phyloP scores from a whole-genome alignment of 371 early-diverging fungal genomes.

The Apophysomyces ossiformis region DNA sequence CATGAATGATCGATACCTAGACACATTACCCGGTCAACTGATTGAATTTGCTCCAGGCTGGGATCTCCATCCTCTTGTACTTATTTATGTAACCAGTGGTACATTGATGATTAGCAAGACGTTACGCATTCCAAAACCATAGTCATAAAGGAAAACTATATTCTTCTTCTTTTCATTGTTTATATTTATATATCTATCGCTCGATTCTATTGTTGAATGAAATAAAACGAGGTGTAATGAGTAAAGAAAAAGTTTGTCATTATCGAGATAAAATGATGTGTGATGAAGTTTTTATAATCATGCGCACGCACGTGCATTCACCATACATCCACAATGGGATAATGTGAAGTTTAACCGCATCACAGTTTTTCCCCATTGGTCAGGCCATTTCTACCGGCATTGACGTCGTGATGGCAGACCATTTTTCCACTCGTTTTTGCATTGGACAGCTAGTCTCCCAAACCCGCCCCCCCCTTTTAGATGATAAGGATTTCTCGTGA shows the following conservation, averaged over 20 bases:
- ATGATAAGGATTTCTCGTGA: too few relatives aligned
- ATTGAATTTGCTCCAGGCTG: constrained; percentile 45
- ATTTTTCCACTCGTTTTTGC: too few relatives aligned
- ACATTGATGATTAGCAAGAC: constrained; percentile 82
- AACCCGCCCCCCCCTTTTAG: too few relatives aligned
- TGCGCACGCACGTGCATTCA: neutral
- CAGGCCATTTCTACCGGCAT: too few relatives aligned
- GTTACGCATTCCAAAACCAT: constrained; percentile 70
- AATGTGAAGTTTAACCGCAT: neutral
- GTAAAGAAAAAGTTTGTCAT: too few relatives aligned
- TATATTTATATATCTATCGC: constrained; percentile 5
- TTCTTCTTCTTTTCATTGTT: constrained; percentile 5
- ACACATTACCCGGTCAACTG: constrained; percentile 51
- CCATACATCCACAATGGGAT: neutral
- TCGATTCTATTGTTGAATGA: constrained; percentile 2
- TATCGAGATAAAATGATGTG: too few relatives aligned
- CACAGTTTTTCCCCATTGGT: too few relatives aligned
- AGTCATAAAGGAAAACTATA: neutral
- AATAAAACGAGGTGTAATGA: neutral
- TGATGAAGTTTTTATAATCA: neutral
- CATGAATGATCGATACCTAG: constrained; percentile 53
- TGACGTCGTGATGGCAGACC: too few relatives aligned
- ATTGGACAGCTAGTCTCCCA: too few relatives aligned
- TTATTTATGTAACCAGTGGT: constrained; percentile 80
- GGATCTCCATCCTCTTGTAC: constrained; percentile 77